phyloP scores from a whole-genome alignment of 2,329 filamentous ascomycete genomes.

The Penicillium sclerotigenum region DNA sequence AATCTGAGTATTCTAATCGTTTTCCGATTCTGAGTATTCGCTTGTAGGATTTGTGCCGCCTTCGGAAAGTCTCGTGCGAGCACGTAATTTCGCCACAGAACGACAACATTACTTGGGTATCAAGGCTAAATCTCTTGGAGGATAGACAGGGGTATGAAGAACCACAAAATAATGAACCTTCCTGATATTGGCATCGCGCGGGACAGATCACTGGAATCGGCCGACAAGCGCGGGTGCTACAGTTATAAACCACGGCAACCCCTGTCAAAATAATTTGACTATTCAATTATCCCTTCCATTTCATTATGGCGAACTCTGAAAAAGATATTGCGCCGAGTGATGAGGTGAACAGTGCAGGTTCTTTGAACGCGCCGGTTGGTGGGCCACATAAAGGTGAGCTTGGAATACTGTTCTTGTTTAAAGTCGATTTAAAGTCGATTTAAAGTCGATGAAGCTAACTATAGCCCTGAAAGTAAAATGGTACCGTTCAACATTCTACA shows the following conservation, averaged over 20 bases:
- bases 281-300: neutral
- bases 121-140: neutral
- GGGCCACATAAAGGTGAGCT: constrained; percentile 13
- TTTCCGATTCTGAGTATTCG: neutral
- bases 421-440: too few relatives aligned
- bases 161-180: neutral
- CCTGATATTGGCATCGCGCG: constrained; percentile 16
- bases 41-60: neutral
- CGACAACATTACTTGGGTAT: constrained; percentile 23
- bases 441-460: neutral
- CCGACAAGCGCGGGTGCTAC: neutral
- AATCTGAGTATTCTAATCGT: neutral
- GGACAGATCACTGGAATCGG: neutral
- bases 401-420: neutral
- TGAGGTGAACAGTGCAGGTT: constrained; percentile 15
- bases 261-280: neutral
- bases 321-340: constrained; percentile 17
- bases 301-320: constrained; percentile 16
- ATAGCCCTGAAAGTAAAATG: constrained; percentile 53
- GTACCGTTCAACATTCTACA: constrained; percentile 70
- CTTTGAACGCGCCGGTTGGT: constrained; percentile 1
- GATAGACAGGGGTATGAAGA: neutral
- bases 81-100: constrained; percentile 31
- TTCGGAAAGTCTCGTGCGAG: constrained; percentile 24
- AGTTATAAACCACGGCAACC: neutral